phyloP scores from a whole-genome alignment of 371 early-diverging fungal genomes.

The Basidiobolus heterosporus region DNA sequence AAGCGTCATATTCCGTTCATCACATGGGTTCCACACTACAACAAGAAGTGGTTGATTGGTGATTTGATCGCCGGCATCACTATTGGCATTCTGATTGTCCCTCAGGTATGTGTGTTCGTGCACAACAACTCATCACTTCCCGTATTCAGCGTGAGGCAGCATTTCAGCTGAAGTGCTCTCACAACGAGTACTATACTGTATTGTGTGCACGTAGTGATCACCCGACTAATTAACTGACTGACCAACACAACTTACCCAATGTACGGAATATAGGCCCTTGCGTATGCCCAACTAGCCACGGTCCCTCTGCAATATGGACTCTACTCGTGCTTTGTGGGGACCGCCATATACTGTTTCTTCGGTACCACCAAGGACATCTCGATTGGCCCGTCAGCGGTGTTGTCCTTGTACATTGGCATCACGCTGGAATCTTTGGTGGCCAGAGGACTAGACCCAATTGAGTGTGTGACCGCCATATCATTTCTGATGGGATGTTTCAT shows the following conservation, averaged over 20 bases:
- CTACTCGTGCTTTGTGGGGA: conserved; percentile 67
- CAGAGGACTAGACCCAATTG: conserved; percentile 26
- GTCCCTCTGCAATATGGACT: conserved; percentile 70
- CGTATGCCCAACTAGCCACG: conserved; percentile 67
- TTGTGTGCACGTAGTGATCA: too few species aligned
- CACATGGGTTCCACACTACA: conserved; percentile 15
- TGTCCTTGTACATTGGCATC: conserved; percentile 50
- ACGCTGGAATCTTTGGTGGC: conserved; percentile 28
- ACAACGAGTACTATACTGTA: too few species aligned
- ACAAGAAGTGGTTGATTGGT: conserved; percentile 45
- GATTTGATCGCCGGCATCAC: conserved; percentile 74
- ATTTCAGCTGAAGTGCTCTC: too few species aligned
- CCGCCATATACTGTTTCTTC: conserved; percentile 54
- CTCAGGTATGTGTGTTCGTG: conserved; percentile 22
- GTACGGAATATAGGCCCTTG: conserved; percentile 36
- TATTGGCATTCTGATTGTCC: conserved; percentile 68
- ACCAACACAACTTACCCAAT: too few species aligned
- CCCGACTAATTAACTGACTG: too few species aligned
- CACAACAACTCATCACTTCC: too few species aligned
- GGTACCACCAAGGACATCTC: conserved; percentile 75
- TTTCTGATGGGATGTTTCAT: conserved; percentile 45
- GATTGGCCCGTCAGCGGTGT: conserved; percentile 75
- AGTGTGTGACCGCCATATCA: conserved; percentile 26
- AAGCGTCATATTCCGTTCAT: conserved; percentile 4
- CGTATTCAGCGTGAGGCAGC: too few species aligned